Base-by-base conservation (phyloP, 148 eudicot species). In the Persicaria maculosa region DNA sequence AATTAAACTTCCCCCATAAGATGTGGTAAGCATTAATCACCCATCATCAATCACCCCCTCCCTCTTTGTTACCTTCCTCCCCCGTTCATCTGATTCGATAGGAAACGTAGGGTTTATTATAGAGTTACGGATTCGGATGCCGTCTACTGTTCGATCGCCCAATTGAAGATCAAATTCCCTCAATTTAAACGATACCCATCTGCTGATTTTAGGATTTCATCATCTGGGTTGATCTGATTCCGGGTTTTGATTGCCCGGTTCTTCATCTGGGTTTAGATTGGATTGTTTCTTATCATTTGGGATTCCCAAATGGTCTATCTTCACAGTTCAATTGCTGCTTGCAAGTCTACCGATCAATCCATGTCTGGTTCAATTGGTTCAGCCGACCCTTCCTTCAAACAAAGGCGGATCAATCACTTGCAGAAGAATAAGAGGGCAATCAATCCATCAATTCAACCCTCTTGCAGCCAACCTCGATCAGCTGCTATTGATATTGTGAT, bases 401-500 rank as follows among this genome's bases (percentile, higher is more conserved):
- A 79, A 50, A 89, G 82, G 86, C 93, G 84, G 72, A 84, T 75
- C 47, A 85, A 82, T 76, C 84, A 82, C 50, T 44, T 71, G 7
- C 80, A 76, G 36, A 85, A 74, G 86, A 85, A 71, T 53, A 87
- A 62, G 77, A 86, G 40, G 75, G 36, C 73, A 14, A 57, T 81
- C 57, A 84, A 55, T 80, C 76, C 82, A 43, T 79, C 83, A 7
- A 83, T 53, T 43, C 50, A 81, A 76, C 83, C 88, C 2, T 81
- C 72, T 54, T 93, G 96, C 74, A 78, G 77, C 43, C 86, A 85
- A 77, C 88, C 98, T 59, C 81, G 82, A 46, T 88, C 80, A 5
- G 92, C 91, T 58, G 80, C 84, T 43, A 74, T 93, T 74, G 98
- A 93, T 85, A 75, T 89, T 50, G 48, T 89, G 50, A 86, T 91